A percentile compares a stretch with the other conserved stretches of the same genome.
Evolutionary conservation across 2,329 filamentous ascomycete species (phyloP).

Genomic region (Ophiostoma novo-ulmi): DNA sequence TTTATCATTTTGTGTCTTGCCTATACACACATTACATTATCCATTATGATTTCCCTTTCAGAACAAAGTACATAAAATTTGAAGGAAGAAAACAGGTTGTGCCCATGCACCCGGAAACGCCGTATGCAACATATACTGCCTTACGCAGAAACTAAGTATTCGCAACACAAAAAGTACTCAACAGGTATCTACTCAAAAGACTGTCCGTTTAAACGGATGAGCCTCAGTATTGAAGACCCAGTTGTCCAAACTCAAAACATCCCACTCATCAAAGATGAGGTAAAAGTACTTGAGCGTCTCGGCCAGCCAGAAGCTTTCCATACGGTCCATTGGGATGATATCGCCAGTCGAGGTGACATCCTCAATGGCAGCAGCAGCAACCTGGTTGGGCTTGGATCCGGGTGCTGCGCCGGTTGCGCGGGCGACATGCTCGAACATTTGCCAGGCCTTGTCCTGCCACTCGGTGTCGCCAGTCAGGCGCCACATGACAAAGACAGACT

Average conservation of each 20-base stretch:
- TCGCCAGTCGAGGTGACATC: constrained; percentile 52
- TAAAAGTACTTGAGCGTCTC: constrained; percentile 66
- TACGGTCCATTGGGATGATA: constrained; percentile 50
- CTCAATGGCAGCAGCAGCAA: constrained; percentile 60
- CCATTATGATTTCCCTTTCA: not conserved
- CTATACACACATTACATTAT: not conserved
- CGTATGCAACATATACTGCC: not conserved
- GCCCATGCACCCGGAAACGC: not conserved
- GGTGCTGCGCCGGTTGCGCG: constrained; percentile 53
- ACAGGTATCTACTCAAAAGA: constrained; percentile 4
- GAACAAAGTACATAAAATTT: not conserved
- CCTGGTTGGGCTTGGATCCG: constrained; percentile 26
- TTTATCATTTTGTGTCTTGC: not conserved
- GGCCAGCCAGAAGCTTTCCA: constrained; percentile 73
- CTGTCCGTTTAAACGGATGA: constrained; percentile 43
- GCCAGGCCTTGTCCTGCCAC: constrained; percentile 66
- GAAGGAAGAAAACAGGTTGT: not conserved
- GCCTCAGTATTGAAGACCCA: constrained; percentile 58
- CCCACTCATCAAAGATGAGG: constrained; percentile 56
- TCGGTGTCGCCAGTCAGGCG: constrained; percentile 62
- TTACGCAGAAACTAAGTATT: not conserved
- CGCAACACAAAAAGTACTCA: not conserved
- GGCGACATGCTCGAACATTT: constrained; percentile 64
- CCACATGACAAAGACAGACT: constrained; percentile 74
- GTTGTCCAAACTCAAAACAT: constrained; percentile 54